Evolutionary conservation across 1,139 yeast species (phyloP), one percentile per base, ranked within the genome.

Genomic region (Pichia sp.): DNA sequence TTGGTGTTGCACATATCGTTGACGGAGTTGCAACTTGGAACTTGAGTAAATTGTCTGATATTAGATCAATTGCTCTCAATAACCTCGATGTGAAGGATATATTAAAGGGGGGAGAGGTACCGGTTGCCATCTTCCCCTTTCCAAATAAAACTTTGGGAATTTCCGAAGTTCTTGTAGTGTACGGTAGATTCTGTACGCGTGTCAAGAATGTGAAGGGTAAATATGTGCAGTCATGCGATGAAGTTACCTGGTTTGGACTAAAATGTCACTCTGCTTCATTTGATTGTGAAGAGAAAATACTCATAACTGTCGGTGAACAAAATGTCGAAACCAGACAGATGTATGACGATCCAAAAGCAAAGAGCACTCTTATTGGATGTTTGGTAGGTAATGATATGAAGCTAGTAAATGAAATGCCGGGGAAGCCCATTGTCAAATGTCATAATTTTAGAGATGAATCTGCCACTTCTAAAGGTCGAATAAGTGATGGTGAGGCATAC

Each of bases 1-100:
- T 55, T 42, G 52, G 50, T 3, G 45, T 53, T 26, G 39, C 46
- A 12, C 57, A 54, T 38, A 22, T 44, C 7, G 41, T 45, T 28
- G 58, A 54, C 18, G 40, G 41, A 28, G 39, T 40, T 27, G 58
- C 59, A 4, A 44, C 42, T 9, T 53, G 54, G 46, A 52, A 51
- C 26, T 39, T 54, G 3, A 49, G 56, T 6, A 50, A 55, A 35
- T 38, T 55, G 24, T 39, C 43, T 20, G 46, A 52, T 3, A 48
- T 53, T 42, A 46, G 56, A 12, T 47, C 53, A 18, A 48, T 49
- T 2, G 52, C 40, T 12, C 31, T 55, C 21, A 39, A 40, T 17
- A 47, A 48, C 14, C 38, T 46, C 17, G 53, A 49, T 22, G 39
- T 53, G 20, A 51, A 45, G 29, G 40, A 46, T 14, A 42, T 56